Evolutionary conservation across 345 rosid genomes (phyloP), one percentile per base, ranked within the genome.

Genomic region (Mercurialis annua): DNA sequence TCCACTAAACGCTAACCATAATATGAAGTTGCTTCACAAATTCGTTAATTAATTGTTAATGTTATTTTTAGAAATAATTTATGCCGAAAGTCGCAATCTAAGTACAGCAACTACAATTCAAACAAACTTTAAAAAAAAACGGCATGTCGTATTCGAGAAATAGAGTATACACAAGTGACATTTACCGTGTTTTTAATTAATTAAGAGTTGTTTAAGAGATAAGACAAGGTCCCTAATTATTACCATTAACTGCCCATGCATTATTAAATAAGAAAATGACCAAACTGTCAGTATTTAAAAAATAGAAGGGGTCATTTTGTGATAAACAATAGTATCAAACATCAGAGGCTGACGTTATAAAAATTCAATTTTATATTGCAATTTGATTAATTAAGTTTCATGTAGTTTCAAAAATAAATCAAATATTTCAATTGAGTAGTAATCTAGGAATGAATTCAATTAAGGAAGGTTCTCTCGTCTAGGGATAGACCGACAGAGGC

Each of bases 31-130:
- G 18, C 10, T 53, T 53, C 15, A 11, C 56, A 27, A 59, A 11
- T 59, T 59, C 24, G 48, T 59, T 59, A 10, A 59, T 38, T 33
- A 30, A 33, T 7, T 12, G 21, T 38, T 59, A 34, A 33, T 31
- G 17, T 17, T 34, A 6, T 3, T 6, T 58, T 16, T 4, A n/a
- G 11, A 5, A 59, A 59, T n/a, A 20, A 14, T 3, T 40, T 47
- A n/a, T 52, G 38, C 27, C 40, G 17, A 17, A 62, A 15, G 53
- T 62, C 66, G 14, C 66, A 62, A 62, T 62, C 66, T 46, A 62
- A n/a, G 66, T 17, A 16, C 54, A 46, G 46, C 66, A 27, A 27
- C 53, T 18, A 15, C 40, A 16, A 29, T 38, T 44, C 53, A 44
- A 62, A 42, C 38, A 36, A 62, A 27, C 50, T 2, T 44, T 26